phyloP scores from a whole-genome alignment of 345 rosid genomes.

The Capsella bursapastoris region DNA sequence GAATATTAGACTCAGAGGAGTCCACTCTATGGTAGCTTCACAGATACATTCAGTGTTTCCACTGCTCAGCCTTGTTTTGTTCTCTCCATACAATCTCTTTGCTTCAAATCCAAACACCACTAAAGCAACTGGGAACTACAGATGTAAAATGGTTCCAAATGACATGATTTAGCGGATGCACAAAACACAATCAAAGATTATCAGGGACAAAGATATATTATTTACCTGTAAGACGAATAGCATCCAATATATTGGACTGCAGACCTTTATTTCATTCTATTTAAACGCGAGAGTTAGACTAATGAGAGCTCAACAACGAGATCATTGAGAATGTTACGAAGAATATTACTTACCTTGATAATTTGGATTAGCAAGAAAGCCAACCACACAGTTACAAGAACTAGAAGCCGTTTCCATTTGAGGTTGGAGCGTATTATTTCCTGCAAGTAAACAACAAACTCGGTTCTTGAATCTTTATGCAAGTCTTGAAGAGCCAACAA shows the following conservation, averaged over 20 bases:
- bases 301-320: constrained; percentile 8
- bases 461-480: constrained; percentile 26
- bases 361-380: constrained; percentile 77
- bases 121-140: constrained; percentile 71
- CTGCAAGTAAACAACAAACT: constrained; percentile 44
- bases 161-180: neutral
- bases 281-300: constrained; percentile 17
- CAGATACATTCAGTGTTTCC: constrained; percentile 78
- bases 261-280: constrained; percentile 76
- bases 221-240: constrained; percentile 83
- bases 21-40: constrained; percentile 94
- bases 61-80: constrained; percentile 57
- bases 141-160: constrained; percentile 1
- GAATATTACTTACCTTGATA: constrained; percentile 55
- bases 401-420: constrained; percentile 64
- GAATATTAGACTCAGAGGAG: constrained; percentile 65
- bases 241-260: constrained; percentile 79
- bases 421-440: constrained; percentile 71
- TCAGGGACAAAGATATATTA: neutral
- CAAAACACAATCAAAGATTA: neutral
- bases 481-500: neutral
- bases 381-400: constrained; percentile 64
- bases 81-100: constrained; percentile 59
- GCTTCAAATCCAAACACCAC: constrained; percentile 77
- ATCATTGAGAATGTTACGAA: neutral